A percentile compares a stretch with the other conserved stretches of the same genome.
Conservation (phyloP, 169 alveolate species). For the Cryptosporidium ryanae region DNA sequence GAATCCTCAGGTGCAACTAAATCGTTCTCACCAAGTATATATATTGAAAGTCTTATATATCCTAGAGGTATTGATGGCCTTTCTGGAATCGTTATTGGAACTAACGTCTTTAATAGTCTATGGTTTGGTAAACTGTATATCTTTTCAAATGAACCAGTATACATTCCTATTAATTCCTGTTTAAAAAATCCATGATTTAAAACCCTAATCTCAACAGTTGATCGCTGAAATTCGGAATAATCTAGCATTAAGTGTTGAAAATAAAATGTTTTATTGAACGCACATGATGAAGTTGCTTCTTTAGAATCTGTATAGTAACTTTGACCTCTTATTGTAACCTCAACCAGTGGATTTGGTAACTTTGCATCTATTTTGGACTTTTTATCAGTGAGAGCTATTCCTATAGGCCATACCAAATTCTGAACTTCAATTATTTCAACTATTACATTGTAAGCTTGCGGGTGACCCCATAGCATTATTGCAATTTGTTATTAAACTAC, state of each 20-base stretch:
- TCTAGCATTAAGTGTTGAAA: constrained; percentile 57
- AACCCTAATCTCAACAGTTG: constrained; percentile 69
- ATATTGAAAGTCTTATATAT: constrained; percentile 60
- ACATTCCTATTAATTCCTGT: constrained; percentile 72
- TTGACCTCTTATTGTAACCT: constrained; percentile 62
- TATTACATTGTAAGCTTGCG: constrained; percentile 61
- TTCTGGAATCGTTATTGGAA: constrained; percentile 75
- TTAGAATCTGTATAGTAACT: constrained; percentile 51
- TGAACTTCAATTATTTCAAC: constrained; percentile 75
- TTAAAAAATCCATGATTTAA: constrained; percentile 65
- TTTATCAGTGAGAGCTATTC: constrained; percentile 59
- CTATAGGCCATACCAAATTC: constrained; percentile 70
- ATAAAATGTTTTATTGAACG: constrained; percentile 70
- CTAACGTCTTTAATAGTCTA: constrained; percentile 36
- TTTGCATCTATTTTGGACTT: constrained; percentile 52
- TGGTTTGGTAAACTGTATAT: constrained; percentile 61
- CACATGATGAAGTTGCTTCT: constrained; percentile 75
- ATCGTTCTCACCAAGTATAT: constrained; percentile 63
- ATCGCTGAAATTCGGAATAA: constrained; percentile 42
- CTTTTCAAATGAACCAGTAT: constrained; percentile 74
- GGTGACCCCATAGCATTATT: constrained; percentile 77
- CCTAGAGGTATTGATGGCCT: constrained; percentile 75
- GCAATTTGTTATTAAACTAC: neutral
- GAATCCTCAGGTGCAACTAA: constrained; percentile 63
- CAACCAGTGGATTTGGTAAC: constrained; percentile 75